Percentiles rank a stretch among this genome's conserved stretches.
Evolutionary conservation across 2,329 filamentous ascomycete genomes (phyloP).

Genomic region (Cadophora malorum): DNA sequence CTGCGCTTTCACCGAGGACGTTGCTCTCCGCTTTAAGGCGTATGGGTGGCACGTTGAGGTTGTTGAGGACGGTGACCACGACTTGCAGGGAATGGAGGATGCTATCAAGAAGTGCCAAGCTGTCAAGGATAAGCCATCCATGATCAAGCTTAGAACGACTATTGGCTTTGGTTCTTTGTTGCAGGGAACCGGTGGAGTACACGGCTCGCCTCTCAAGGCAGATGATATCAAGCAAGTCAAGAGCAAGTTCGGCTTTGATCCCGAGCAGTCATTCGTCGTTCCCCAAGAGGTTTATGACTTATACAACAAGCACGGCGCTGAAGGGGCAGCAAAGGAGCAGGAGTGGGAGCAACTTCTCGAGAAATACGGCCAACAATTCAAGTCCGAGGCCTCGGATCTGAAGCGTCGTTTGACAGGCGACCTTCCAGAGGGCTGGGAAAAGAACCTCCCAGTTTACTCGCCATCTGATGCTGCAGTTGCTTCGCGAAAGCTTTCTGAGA

Average conservation of each 20-base stretch:
- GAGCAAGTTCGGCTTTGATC: constrained; percentile 94
- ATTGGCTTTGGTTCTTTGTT: constrained; percentile 96
- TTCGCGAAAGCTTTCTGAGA: constrained; percentile 96
- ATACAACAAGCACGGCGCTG: constrained; percentile 83
- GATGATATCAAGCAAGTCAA: constrained; percentile 96
- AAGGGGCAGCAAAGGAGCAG: constrained; percentile 87
- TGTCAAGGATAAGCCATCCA: constrained; percentile 93
- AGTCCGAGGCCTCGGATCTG: constrained; percentile 81
- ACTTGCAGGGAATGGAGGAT: constrained; percentile 85
- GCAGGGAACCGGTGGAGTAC: constrained; percentile 92
- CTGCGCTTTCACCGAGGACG: constrained; percentile 96
- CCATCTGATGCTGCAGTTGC: constrained; percentile 83
- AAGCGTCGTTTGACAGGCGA: constrained; percentile 79
- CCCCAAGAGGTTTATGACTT: constrained; percentile 93
- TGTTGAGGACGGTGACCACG: constrained; percentile 87
- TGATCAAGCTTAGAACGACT: constrained; percentile 97
- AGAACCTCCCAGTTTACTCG: constrained; percentile 89
- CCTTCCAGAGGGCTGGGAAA: constrained; percentile 96
- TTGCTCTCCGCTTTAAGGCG: constrained; percentile 90
- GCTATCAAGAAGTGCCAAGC: constrained; percentile 85
- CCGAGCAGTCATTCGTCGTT: constrained; percentile 89
- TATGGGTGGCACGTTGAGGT: constrained; percentile 94
- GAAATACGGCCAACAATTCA: constrained; percentile 82
- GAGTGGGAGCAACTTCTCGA: constrained; percentile 95
- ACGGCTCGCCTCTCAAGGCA: constrained; percentile 93